Conservation (phyloP, 306 rosid genomes). For the Cucurbita ficifolia region DNA sequence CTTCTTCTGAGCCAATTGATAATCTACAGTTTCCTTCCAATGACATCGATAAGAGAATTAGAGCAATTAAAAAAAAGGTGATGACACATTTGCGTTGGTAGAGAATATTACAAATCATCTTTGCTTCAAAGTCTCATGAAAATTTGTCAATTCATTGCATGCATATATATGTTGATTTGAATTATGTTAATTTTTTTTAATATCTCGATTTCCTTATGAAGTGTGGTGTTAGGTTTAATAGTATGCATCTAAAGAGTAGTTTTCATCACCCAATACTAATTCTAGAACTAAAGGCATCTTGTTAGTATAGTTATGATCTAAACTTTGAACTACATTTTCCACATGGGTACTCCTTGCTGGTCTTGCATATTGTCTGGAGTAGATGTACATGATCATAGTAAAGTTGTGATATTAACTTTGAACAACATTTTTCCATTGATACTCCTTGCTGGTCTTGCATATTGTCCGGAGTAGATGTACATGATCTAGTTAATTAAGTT, state of each 20-base stretch:
- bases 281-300: neutral
- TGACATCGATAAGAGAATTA: slow-evolving; percentile 67
- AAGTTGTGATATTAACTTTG: neutral
- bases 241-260: neutral
- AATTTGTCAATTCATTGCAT: neutral
- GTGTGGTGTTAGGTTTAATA: neutral
- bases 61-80: slow-evolving; percentile 84
- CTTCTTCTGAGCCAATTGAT: slow-evolving; percentile 31
- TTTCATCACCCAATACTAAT: neutral
- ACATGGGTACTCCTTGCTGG: neutral
- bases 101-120: neutral
- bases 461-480: neutral
- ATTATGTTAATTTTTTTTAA: neutral
- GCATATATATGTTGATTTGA: neutral
- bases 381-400: neutral
- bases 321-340: neutral
- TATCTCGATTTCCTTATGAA: neutral
- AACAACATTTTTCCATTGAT: neutral
- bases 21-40: slow-evolving; percentile 27
- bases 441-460: neutral
- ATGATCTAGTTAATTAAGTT: no score
- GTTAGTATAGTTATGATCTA: no score
- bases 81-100: neutral
- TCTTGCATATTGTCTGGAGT: neutral
- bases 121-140: neutral